Evolutionary conservation across 2,329 filamentous ascomycete genomes (phyloP).

Genomic region (Magnaporthales sp.): DNA sequence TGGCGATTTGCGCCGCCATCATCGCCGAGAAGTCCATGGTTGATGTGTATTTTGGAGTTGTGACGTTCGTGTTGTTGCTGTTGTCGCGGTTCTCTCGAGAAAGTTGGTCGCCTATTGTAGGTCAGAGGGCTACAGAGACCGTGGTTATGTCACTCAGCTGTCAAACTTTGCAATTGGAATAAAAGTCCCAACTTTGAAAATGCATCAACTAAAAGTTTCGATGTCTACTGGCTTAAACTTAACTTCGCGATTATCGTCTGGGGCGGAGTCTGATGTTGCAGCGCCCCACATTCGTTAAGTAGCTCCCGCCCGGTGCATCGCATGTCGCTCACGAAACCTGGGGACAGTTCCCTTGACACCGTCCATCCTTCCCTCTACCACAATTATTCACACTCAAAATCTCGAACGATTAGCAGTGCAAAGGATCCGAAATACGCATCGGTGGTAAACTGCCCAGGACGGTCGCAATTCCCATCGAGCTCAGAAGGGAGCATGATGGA

Average conservation of each 20-base stretch:
- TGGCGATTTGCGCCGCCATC: slow-evolving; percentile 88
- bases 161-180: neutral
- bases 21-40: slow-evolving; percentile 91
- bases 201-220: neutral
- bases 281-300: neutral
- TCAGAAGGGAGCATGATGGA: neutral
- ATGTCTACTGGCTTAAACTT: neutral
- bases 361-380: neutral
- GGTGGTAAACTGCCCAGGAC: neutral
- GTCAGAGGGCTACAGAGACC: no score
- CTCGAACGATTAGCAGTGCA: neutral
- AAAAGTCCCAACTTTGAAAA: neutral
- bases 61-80: neutral
- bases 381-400: neutral
- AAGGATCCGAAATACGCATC: neutral
- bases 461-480: neutral
- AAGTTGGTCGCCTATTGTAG: neutral
- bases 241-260: neutral
- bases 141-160: neutral
- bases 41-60: slow-evolving; percentile 5
- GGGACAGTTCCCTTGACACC: neutral
- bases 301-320: neutral
- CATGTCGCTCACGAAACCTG: neutral
- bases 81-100: neutral
- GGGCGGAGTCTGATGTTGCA: neutral